Percentiles rank a stretch among this genome's conserved stretches.
phyloP scores from a whole-genome alignment of 2,329 filamentous ascomycete genomes.

The Aspergillus latus region DNA sequence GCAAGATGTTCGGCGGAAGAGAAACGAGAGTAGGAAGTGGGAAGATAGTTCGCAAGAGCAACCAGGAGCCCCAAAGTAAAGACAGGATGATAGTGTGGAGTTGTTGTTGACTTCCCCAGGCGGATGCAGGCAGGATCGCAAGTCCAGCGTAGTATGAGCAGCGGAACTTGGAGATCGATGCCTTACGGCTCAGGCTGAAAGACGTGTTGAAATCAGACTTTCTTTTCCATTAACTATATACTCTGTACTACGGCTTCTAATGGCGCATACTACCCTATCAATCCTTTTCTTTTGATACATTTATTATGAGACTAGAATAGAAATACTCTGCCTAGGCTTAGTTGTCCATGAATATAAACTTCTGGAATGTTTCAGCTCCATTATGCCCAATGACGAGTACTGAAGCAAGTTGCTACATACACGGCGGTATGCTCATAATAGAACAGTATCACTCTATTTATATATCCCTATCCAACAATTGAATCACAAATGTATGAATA shows the following conservation, averaged over 20 bases:
- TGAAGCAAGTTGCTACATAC: too few relatives aligned
- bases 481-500: neutral
- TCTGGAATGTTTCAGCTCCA: too few relatives aligned
- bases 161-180: conserved; percentile 3
- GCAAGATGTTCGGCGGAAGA: conserved; percentile 2
- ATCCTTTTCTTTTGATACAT: too few relatives aligned
- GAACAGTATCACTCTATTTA: too few relatives aligned
- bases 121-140: neutral
- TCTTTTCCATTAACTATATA: neutral
- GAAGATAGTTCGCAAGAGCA: neutral
- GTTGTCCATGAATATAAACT: too few relatives aligned
- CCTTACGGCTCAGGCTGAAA: neutral
- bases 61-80: conserved; percentile 5
- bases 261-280: too few relatives aligned
- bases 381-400: too few relatives aligned
- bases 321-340: too few relatives aligned
- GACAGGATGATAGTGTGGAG: conserved; percentile 15
- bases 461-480: too few relatives aligned
- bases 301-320: too few relatives aligned
- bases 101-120: conserved; percentile 15
- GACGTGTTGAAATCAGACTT: neutral
- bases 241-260: neutral
- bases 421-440: too few relatives aligned
- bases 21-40: conserved; percentile 8
- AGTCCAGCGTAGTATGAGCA: neutral